Evolutionary conservation across 2,329 filamentous ascomycete genomes (phyloP).

Genomic region (Biscogniauxia mediterranea): DNA sequence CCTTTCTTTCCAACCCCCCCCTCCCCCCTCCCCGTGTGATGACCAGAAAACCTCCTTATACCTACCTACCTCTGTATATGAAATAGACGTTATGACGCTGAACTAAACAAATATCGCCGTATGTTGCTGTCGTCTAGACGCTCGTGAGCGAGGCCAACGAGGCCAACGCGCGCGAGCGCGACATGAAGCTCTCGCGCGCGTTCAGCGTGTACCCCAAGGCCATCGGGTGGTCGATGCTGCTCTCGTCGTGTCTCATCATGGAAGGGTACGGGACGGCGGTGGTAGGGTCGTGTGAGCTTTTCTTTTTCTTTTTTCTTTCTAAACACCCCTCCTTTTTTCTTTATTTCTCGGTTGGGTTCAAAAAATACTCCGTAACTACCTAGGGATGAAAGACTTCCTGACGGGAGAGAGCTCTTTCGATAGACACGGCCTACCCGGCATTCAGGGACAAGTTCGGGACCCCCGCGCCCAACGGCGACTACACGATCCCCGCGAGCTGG

Average conservation of each 20-base stretch:
- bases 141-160: conserved; percentile 36
- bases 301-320: background rate
- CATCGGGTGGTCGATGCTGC: conserved; percentile 41
- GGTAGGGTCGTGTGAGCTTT: conserved; percentile 30
- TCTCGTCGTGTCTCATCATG: conserved; percentile 42
- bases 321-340: too few relatives aligned
- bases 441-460: conserved; percentile 36
- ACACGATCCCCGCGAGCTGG: conserved; percentile 45
- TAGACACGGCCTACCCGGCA: conserved; percentile 40
- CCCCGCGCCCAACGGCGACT: conserved; percentile 31
- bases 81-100: background rate
- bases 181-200: conserved; percentile 37
- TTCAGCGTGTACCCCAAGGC: conserved; percentile 44
- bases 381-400: too few relatives aligned
- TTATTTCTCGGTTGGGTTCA: too few relatives aligned
- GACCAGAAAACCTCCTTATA: too few relatives aligned
- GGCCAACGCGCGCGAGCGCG: conserved; percentile 40
- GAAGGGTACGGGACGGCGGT: conserved; percentile 31
- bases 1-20: background rate
- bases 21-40: too few relatives aligned
- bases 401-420: background rate
- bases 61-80: background rate
- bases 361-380: too few relatives aligned
- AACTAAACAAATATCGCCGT: background rate
- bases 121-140: conserved; percentile 12